Percentiles rank a stretch among this genome's conserved stretches.
phyloP scores from a whole-genome alignment of 345 rosid species.

The Salix brachista region DNA sequence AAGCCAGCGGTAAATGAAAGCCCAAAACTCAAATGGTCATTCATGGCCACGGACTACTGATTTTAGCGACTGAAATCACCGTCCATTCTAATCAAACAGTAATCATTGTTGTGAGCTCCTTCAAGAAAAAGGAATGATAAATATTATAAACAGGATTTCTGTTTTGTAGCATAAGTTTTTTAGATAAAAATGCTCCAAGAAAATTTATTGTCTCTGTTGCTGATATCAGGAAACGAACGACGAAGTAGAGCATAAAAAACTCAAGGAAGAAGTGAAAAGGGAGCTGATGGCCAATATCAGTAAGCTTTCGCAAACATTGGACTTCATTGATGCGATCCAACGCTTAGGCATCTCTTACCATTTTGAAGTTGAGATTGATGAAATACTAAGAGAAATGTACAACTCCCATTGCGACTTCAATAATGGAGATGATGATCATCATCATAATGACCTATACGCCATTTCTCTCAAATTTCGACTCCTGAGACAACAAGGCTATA shows the following conservation, averaged over 20 bases:
- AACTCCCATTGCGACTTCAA: not conserved
- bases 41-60: too few species aligned
- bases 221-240: not conserved
- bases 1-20: too few species aligned
- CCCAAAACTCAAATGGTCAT: too few species aligned
- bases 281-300: not conserved
- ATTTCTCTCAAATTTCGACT: slow-evolving; percentile 26
- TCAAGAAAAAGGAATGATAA: too few species aligned
- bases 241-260: not conserved
- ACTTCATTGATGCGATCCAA: slow-evolving; percentile 34
- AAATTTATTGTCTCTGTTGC: too few species aligned
- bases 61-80: too few species aligned
- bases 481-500: slow-evolving; percentile 25
- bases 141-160: too few species aligned
- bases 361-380: slow-evolving; percentile 40
- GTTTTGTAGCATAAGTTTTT: slow-evolving; percentile 1
- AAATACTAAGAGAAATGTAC: slow-evolving; percentile 1
- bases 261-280: slow-evolving; percentile 23
- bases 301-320: slow-evolving; percentile 1
- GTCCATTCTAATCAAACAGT: too few species aligned
- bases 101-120: too few species aligned
- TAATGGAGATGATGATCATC: not conserved
- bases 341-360: slow-evolving; percentile 46
- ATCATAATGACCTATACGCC: not conserved
- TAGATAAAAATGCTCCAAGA: too few species aligned